Conservation (phyloP, 768 basidiomycete genomes). For the Hericium rajendrae region DNA sequence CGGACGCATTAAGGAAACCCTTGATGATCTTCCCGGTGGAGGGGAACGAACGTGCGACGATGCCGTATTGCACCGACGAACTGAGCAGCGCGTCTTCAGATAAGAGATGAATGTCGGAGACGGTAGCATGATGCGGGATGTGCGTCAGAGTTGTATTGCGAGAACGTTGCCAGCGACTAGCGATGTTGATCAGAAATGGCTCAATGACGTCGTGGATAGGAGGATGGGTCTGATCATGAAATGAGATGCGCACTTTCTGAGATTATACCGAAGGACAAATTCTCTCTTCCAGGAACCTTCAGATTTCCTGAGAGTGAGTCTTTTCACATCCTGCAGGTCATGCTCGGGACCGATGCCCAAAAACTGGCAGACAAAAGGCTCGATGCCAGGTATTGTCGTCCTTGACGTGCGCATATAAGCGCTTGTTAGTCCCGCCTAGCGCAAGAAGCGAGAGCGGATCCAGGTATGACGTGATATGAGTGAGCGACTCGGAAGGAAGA, state of each 20-base stretch:
- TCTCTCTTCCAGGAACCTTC: conserved; percentile 63
- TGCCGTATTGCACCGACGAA: conserved; percentile 56
- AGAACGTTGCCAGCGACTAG: conserved; percentile 64
- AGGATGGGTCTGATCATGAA: background rate
- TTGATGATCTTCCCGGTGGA: conserved; percentile 59
- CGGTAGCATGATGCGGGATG: conserved; percentile 47
- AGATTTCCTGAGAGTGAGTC: conserved; percentile 44
- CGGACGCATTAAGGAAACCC: conserved; percentile 60
- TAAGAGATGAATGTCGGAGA: conserved; percentile 54
- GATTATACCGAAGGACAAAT: conserved; percentile 46
- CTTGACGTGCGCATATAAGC: conserved; percentile 54
- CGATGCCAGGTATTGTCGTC: conserved; percentile 75
- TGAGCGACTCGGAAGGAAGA: conserved; percentile 67
- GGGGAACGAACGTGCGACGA: conserved; percentile 65
- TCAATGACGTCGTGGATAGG: background rate
- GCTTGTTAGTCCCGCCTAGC: conserved; percentile 42
- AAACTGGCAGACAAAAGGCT: conserved; percentile 65
- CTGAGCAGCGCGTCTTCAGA: conserved; percentile 45
- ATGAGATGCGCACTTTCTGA: conserved; percentile 36
- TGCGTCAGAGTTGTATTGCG: conserved; percentile 53
- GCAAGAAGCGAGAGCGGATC: conserved; percentile 51
- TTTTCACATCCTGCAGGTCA: conserved; percentile 32
- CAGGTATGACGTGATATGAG: conserved; percentile 66
- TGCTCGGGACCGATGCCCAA: conserved; percentile 58
- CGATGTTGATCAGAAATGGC: conserved; percentile 1